These are phyloP conservation scores for Coprinopsis sp. DNA, from an alignment of 768 basidiomycete genomes.

Conservation along the genomic window DNA sequence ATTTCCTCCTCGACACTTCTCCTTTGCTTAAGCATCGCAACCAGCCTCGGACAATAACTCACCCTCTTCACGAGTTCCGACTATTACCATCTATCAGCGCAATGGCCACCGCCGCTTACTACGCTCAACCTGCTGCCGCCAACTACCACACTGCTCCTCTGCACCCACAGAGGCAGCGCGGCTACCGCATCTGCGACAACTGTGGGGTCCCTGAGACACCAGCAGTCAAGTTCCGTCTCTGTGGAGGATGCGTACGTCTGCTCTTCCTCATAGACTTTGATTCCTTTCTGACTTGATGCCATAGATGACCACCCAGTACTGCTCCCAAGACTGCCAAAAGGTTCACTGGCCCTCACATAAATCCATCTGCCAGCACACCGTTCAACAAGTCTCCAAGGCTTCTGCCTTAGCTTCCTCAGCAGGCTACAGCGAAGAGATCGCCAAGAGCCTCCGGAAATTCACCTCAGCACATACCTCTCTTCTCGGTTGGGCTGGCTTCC, in stretches of 20 bases:
- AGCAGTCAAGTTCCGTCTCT: conserved; percentile 63
- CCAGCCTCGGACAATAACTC: not conserved
- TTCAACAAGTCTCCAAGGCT: conserved; percentile 52
- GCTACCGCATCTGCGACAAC: conserved; percentile 75
- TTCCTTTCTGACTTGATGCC: conserved; percentile 8
- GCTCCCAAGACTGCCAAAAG: conserved; percentile 78
- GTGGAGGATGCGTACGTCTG: conserved; percentile 84
- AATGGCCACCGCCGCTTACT: conserved; percentile 47
- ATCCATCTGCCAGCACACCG: conserved; percentile 75
- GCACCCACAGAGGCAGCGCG: conserved; percentile 52
- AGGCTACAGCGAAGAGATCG: conserved; percentile 53
- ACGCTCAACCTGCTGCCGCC: conserved; percentile 70
- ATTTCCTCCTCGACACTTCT: not conserved
- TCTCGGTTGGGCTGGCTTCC: conserved; percentile 80
- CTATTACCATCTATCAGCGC: conserved; percentile 17
- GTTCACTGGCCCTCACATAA: conserved; percentile 75
- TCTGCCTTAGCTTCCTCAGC: conserved; percentile 40
- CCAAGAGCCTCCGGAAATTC: conserved; percentile 74
- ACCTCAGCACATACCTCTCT: conserved; percentile 66
- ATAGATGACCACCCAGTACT: conserved; percentile 84
- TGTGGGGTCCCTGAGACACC: conserved; percentile 69
- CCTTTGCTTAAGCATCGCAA: conserved; percentile 1
- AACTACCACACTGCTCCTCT: conserved; percentile 63
- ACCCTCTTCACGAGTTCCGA: conserved; percentile 1
- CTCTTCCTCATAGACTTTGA: conserved; percentile 12